Evolutionary conservation across 2,329 filamentous ascomycete species (phyloP).

Genomic region (Fusarium transvaalense): DNA sequence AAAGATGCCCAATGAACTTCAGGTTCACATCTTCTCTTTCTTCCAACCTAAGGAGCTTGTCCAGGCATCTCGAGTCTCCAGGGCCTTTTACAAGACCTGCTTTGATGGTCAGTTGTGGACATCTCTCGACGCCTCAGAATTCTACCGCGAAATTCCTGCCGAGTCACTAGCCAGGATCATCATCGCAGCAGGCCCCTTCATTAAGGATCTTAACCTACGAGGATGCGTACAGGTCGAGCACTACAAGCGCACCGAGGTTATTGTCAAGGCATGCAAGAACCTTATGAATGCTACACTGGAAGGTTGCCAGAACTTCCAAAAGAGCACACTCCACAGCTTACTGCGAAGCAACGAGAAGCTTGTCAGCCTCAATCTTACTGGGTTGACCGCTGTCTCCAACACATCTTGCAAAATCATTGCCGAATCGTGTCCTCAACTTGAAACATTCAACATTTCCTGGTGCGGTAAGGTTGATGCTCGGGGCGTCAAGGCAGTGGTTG

Average conservation of each 20-base stretch:
- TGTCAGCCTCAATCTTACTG: constrained; percentile 87
- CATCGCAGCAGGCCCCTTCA: constrained; percentile 85
- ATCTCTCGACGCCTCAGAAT: constrained; percentile 84
- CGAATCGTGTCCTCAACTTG: constrained; percentile 82
- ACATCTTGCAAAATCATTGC: constrained; percentile 88
- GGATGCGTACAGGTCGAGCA: constrained; percentile 92
- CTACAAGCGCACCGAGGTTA: constrained; percentile 79
- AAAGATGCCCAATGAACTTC: constrained; percentile 84
- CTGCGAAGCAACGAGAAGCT: constrained; percentile 80
- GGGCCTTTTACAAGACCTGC: constrained; percentile 82
- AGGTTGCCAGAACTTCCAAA: constrained; percentile 87
- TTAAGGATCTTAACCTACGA: constrained; percentile 88
- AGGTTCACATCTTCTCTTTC: constrained; percentile 80
- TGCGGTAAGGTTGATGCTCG: constrained; percentile 86
- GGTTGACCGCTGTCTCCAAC: constrained; percentile 83
- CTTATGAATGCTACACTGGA: constrained; percentile 89
- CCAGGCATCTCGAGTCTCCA: constrained; percentile 80
- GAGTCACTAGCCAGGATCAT: constrained; percentile 88
- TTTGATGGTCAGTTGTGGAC: constrained; percentile 97
- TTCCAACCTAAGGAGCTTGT: constrained; percentile 85
- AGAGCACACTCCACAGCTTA: constrained; percentile 81
- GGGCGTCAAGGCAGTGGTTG: constrained; percentile 79
- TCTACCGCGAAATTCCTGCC: constrained; percentile 88
- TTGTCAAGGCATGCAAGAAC: constrained; percentile 88
- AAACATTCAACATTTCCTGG: constrained; percentile 91